phyloP scores from a whole-genome alignment of 106 monocot genomes.

The Acorus gramineus region DNA sequence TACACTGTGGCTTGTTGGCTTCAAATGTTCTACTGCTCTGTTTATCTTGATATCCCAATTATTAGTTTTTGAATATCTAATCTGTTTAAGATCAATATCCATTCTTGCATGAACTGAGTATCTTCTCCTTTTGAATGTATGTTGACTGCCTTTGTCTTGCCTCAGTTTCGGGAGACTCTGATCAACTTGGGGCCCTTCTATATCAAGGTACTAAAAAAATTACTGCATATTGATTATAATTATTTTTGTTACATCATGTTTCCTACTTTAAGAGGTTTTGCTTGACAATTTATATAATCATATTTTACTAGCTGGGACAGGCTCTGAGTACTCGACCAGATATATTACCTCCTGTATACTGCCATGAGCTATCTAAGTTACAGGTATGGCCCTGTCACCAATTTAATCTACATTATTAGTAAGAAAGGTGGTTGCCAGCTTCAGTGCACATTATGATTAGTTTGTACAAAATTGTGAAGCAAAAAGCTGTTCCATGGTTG shows the following conservation, averaged over 20 bases:
- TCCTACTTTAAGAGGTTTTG: too few relatives aligned
- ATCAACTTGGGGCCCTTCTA: slow-evolving; percentile 90
- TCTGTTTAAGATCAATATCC: too few relatives aligned
- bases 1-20: too few relatives aligned
- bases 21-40: too few relatives aligned
- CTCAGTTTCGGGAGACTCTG: slow-evolving; percentile 87
- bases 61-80: too few relatives aligned
- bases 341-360: slow-evolving; percentile 78
- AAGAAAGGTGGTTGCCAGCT: background rate
- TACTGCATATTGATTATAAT: background rate
- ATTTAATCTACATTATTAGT: background rate
- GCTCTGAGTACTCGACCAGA: slow-evolving; percentile 87
- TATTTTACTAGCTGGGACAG: slow-evolving; percentile 66
- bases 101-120: too few relatives aligned
- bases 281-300: background rate
- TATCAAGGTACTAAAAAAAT: slow-evolving; percentile 52
- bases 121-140: too few relatives aligned
- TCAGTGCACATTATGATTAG: too few relatives aligned
- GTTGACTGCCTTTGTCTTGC: slow-evolving; percentile 1
- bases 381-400: slow-evolving; percentile 36
- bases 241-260: background rate
- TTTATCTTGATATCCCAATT: too few relatives aligned
- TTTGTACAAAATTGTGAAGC: too few relatives aligned
- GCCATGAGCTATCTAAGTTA: slow-evolving; percentile 84
- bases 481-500: too few relatives aligned